Conservation (phyloP, 345 rosid genomes). For the Erodium maritimum region DNA sequence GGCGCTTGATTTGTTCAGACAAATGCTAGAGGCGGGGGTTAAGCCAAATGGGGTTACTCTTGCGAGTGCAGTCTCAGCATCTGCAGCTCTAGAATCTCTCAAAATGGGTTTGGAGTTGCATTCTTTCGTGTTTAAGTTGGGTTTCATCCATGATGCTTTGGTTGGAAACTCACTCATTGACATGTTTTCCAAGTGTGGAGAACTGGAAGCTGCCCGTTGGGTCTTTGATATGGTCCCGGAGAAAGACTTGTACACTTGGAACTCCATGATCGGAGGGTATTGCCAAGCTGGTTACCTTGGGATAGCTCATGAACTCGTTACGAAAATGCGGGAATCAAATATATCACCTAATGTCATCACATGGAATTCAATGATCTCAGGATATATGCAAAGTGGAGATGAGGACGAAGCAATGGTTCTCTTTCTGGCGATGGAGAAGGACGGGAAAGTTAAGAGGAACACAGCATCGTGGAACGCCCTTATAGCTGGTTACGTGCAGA, state of each 20-base stretch:
- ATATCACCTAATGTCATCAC: constrained; percentile 60
- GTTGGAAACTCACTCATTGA: constrained; percentile 80
- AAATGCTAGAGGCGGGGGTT: constrained; percentile 57
- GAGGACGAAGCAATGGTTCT: constrained; percentile 68
- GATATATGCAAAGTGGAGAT: constrained; percentile 65
- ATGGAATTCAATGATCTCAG: constrained; percentile 87
- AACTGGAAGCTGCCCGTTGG: constrained; percentile 47
- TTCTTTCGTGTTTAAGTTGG: constrained; percentile 47
- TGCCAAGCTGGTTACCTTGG: constrained; percentile 74
- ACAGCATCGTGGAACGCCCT: constrained; percentile 81
- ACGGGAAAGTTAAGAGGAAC: constrained; percentile 49
- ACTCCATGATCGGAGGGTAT: constrained; percentile 78
- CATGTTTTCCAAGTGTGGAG: constrained; percentile 74
- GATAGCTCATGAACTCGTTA: constrained; percentile 55
- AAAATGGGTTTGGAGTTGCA: constrained; percentile 52
- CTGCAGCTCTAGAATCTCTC: constrained; percentile 39
- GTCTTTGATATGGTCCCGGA: constrained; percentile 44
- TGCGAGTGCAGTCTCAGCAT: constrained; percentile 57
- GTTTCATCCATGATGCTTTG: constrained; percentile 35
- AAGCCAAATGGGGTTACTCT: constrained; percentile 64
- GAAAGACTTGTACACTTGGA: constrained; percentile 66
- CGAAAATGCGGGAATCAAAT: constrained; percentile 47
- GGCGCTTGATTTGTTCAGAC: constrained; percentile 45
- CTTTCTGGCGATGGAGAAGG: constrained; percentile 58
- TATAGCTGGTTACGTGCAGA: constrained; percentile 61